phyloP scores from a whole-genome alignment of 1,139 yeast genomes.

The Lizanozyma gosingica region DNA sequence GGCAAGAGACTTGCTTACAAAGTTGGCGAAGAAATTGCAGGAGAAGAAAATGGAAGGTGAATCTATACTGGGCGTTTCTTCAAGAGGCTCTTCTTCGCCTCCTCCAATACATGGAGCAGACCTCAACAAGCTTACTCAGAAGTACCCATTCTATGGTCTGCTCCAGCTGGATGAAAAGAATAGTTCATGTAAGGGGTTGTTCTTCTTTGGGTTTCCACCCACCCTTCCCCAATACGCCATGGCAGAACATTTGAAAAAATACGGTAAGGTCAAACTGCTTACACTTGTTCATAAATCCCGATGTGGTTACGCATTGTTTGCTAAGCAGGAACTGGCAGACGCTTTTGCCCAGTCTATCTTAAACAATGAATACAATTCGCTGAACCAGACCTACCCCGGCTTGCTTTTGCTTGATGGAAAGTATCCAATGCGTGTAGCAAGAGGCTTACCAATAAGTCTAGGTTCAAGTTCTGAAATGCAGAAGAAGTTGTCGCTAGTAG shows the following conservation, averaged over 20 bases:
- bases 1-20: slow-evolving; percentile 21
- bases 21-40: slow-evolving; percentile 31
- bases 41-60: slow-evolving; percentile 9
- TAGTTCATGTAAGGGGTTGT: slow-evolving; percentile 40
- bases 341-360: slow-evolving; percentile 33
- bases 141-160: slow-evolving; percentile 55
- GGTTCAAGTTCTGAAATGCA: neutral
- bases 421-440: slow-evolving; percentile 4
- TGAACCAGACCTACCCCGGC: slow-evolving; percentile 22
- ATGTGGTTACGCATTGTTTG: slow-evolving; percentile 57
- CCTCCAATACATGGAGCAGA: slow-evolving; percentile 27
- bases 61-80: slow-evolving; percentile 2
- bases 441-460: neutral
- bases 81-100: slow-evolving; percentile 8
- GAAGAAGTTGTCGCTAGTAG: neutral
- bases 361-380: slow-evolving; percentile 19
- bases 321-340: slow-evolving; percentile 44
- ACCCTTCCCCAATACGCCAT: slow-evolving; percentile 59
- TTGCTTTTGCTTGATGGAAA: slow-evolving; percentile 22
- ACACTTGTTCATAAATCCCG: slow-evolving; percentile 52
- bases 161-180: slow-evolving; percentile 35
- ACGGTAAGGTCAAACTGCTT: slow-evolving; percentile 41
- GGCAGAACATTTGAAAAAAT: slow-evolving; percentile 35
- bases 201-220: slow-evolving; percentile 63
- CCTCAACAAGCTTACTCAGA: slow-evolving; percentile 39